Base-by-base conservation (phyloP, 2,329 filamentous ascomycete genomes). In the Dichotomopilus funicola region DNA sequence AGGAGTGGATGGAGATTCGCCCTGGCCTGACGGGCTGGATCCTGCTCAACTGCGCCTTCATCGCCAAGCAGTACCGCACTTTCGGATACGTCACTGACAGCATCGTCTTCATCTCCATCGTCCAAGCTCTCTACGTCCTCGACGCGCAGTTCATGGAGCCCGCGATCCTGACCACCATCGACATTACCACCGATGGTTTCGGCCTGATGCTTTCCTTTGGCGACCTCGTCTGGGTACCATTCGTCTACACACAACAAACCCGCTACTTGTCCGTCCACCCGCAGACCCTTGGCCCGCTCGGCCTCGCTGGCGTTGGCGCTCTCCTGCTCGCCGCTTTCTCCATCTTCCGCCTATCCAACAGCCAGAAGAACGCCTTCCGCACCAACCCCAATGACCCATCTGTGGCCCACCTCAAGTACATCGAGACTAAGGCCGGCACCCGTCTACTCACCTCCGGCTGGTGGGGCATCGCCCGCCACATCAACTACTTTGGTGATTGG, bases 401-500 rank as follows among this genome's bases (percentile, higher is more conserved):
- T 36, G 83, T 96, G 54, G 79, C 83, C 43, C 86, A 96, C 67
- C 82, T 96, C 63, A 83, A 87, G 68, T 95, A 87, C 71, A 91
- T 97, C 58, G 78, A 94, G 74, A 97, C 92, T 8, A 84, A 85
- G 66, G 79, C 82, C 2, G 92, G 92, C 51, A 91, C 88, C 56
- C 88, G 86, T 63, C 81, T 96, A 35, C 79, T 96, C 61, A 84
- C 85, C 3, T 87, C 88, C 0, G 92, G 92, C 54, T 97, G 92
- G 92, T 96, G 92, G 92, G 92, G 92, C 44, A 77, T 83, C 27
- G 88, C 91, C 0, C 83, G 92, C 43, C 92, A 97, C 72, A 92
- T 96, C 78, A 97, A 96, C 75, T 96, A 97, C 72, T 73, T 95
- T 1, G 92, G 91, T 51, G 92, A 97, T 74, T 96, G 91, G 91